These are phyloP conservation scores for Lophiostoma macrostomum DNA, from an alignment of 495 filamentous ascomycete genomes.

Conservation along the genomic window DNA sequence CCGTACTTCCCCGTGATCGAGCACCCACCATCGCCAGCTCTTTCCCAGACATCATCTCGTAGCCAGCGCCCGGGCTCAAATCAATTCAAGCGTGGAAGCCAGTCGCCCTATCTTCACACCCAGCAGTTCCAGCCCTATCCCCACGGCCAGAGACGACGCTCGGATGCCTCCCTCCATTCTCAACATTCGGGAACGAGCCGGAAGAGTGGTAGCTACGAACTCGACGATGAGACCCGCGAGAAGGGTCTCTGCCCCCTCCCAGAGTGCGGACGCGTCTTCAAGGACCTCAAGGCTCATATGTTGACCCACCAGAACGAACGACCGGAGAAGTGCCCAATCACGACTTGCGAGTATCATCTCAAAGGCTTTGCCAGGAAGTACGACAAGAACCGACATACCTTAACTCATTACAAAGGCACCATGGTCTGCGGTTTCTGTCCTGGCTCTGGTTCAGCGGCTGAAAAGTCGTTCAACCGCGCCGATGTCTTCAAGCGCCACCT, in stretches of 20 bases:
- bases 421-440: slow-evolving; percentile 99
- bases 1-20: slow-evolving; percentile 34
- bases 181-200: slow-evolving; percentile 55
- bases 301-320: slow-evolving; percentile 91
- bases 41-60: slow-evolving; percentile 27
- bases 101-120: slow-evolving; percentile 46
- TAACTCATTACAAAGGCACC: slow-evolving; percentile 98
- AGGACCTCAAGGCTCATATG: slow-evolving; percentile 93
- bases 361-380: slow-evolving; percentile 98
- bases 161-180: slow-evolving; percentile 56
- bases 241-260: slow-evolving; percentile 77
- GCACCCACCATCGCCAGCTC: slow-evolving; percentile 41
- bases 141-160: slow-evolving; percentile 50
- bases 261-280: slow-evolving; percentile 87
- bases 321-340: slow-evolving; percentile 94
- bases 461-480: slow-evolving; percentile 98
- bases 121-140: slow-evolving; percentile 40
- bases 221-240: slow-evolving; percentile 61
- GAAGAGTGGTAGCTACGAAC: slow-evolving; percentile 49
- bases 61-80: slow-evolving; percentile 34
- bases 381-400: slow-evolving; percentile 96
- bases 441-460: slow-evolving; percentile 82
- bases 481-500: slow-evolving; percentile 99
- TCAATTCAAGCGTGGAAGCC: slow-evolving; percentile 29
- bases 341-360: slow-evolving; percentile 88